These are phyloP conservation scores for Ricinus communis DNA, from an alignment of 345 rosid species.

Conservation along the genomic window DNA sequence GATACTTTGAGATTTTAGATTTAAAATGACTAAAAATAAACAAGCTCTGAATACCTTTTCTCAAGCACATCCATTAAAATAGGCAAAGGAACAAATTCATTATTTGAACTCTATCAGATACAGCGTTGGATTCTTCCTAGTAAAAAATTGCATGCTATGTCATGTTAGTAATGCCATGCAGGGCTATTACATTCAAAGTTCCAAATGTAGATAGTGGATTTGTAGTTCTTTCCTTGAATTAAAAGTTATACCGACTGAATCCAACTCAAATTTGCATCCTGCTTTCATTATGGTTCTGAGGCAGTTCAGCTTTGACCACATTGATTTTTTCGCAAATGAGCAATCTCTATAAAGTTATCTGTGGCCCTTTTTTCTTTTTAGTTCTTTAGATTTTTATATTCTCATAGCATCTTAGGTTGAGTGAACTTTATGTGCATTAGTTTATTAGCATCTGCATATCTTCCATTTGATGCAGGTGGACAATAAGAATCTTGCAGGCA, in stretches of 20 bases:
- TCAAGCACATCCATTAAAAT: background rate
- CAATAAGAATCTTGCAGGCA: constrained; percentile 20
- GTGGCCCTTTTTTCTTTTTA: constrained; percentile 29
- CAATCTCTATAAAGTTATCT: constrained; percentile 27
- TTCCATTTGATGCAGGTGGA: constrained; percentile 14
- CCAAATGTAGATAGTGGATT: background rate
- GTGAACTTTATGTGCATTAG: constrained; percentile 12
- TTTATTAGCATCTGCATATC: constrained; percentile 23
- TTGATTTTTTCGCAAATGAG: constrained; percentile 12
- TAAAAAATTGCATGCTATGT: background rate
- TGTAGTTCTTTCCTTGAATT: background rate
- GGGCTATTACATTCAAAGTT: background rate
- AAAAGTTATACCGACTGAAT: constrained; percentile 3
- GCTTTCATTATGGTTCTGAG: constrained; percentile 14
- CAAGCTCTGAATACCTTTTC: background rate
- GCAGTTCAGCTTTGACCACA: constrained; percentile 25
- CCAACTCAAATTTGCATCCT: constrained; percentile 3
- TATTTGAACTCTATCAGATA: background rate
- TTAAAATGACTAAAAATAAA: background rate
- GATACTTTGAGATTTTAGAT: background rate
- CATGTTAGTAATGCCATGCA: background rate
- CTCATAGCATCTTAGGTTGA: constrained; percentile 15
- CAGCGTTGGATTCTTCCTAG: background rate
- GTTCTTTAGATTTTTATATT: constrained; percentile 22
- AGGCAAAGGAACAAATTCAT: background rate